phyloP scores from a whole-genome alignment of 371 early-diverging fungal species.

The Syncephalastrum sp. region DNA sequence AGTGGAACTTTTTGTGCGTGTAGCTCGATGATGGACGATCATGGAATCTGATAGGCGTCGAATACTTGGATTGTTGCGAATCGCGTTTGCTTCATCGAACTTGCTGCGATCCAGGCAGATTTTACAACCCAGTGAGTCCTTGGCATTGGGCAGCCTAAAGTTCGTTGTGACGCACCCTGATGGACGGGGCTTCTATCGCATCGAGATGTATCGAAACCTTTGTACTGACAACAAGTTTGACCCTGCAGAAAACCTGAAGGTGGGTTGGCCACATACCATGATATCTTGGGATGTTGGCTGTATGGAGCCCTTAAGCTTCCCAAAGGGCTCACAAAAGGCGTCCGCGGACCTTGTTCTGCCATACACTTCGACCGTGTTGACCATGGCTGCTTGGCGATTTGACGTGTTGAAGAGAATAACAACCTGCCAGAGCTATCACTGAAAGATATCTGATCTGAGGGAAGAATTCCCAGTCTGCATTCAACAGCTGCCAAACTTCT shows the following conservation, averaged over 20 bases:
- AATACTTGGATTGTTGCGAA: too few species aligned
- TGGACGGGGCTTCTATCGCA: background rate
- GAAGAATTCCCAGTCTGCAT: constrained; percentile 9
- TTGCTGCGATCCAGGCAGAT: constrained; percentile 5
- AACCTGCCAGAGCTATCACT: constrained; percentile 13
- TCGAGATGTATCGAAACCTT: constrained; percentile 13
- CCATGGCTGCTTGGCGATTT: constrained; percentile 23
- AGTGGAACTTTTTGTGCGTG: too few species aligned
- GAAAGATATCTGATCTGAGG: constrained; percentile 18
- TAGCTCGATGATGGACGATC: too few species aligned
- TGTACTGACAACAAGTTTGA: constrained; percentile 14
- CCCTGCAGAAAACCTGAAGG: constrained; percentile 7
- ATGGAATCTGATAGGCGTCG: too few species aligned
- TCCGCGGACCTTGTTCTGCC: constrained; percentile 21
- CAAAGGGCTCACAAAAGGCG: constrained; percentile 12
- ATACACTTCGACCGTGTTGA: constrained; percentile 28
- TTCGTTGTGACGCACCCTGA: constrained; percentile 1
- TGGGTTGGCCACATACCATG: constrained; percentile 14
- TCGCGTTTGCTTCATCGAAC: too few species aligned
- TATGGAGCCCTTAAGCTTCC: constrained; percentile 6
- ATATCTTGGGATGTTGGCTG: constrained; percentile 2
- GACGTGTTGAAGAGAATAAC: constrained; percentile 16
- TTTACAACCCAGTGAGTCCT: background rate
- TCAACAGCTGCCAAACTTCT: constrained; percentile 4
- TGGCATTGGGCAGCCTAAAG: background rate